A percentile compares a stretch with the other conserved stretches of the same genome.
Evolutionary conservation across 495 filamentous ascomycete genomes (phyloP).

Genomic region (Cenococcum geophilum): DNA sequence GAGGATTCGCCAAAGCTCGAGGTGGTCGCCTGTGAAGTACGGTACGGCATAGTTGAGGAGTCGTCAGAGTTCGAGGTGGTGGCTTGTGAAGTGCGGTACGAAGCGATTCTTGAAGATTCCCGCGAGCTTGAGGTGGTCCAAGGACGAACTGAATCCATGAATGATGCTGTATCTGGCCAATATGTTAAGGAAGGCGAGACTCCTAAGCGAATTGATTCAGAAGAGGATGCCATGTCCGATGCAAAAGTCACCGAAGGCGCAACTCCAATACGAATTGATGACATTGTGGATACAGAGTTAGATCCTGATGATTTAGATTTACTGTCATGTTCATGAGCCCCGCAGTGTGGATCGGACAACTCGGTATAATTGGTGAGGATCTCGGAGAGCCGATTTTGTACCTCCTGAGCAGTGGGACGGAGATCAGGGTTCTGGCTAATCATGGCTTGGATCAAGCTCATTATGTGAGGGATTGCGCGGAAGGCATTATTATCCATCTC

Average conservation of each 20-base stretch:
- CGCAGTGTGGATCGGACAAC: slow-evolving; percentile 24
- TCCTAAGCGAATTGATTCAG: not conserved
- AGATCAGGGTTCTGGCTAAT: slow-evolving; percentile 30
- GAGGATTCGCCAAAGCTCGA: too few species aligned
- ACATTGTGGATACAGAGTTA: too few species aligned
- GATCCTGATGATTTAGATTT: too few species aligned
- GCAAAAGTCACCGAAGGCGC: slow-evolving; percentile 5
- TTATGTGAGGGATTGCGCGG: slow-evolving; percentile 31
- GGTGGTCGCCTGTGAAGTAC: too few species aligned
- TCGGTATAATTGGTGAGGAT: slow-evolving; percentile 31
- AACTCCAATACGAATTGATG: not conserved
- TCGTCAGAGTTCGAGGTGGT: too few species aligned
- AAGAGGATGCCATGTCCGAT: slow-evolving; percentile 17
- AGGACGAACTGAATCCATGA: not conserved
- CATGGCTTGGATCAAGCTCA: slow-evolving; percentile 36
- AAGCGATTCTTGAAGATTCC: not conserved
- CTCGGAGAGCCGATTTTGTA: slow-evolving; percentile 32
- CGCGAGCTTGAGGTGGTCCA: not conserved
- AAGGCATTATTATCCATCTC: slow-evolving; percentile 27
- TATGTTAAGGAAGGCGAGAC: not conserved
- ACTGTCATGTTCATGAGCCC: slow-evolving; percentile 17
- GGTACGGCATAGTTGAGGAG: too few species aligned
- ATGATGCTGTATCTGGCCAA: not conserved
- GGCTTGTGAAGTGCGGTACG: too few species aligned
- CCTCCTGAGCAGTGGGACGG: slow-evolving; percentile 32